These are phyloP conservation scores for Phylloporus arenicola DNA, from an alignment of 768 basidiomycete species.

Conservation along the genomic window DNA sequence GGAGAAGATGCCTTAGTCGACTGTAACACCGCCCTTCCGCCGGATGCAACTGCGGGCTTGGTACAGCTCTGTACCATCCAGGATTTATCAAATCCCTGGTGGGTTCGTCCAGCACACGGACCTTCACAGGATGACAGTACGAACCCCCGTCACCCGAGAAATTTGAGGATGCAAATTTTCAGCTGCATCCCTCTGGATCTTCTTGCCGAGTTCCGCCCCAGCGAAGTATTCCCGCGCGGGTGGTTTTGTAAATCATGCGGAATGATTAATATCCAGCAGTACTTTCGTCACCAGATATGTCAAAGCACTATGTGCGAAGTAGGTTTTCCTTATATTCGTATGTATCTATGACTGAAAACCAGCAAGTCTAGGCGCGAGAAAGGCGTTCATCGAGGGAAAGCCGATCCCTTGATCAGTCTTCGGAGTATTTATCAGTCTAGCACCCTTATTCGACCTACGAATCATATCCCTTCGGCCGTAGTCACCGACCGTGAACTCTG, in stretches of 20 bases:
- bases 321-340: constrained; percentile 2
- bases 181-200: constrained; percentile 30
- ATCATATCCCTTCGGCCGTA: constrained; percentile 16
- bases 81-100: constrained; percentile 18
- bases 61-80: background rate
- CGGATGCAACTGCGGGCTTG: background rate
- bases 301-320: constrained; percentile 38
- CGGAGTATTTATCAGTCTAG: constrained; percentile 16
- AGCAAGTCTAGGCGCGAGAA: constrained; percentile 8
- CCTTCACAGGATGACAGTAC: background rate
- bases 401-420: constrained; percentile 18
- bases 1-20: constrained; percentile 39
- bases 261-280: constrained; percentile 41
- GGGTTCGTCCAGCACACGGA: constrained; percentile 13
- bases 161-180: constrained; percentile 23
- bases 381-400: constrained; percentile 10
- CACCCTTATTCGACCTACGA: constrained; percentile 14
- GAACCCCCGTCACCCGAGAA: constrained; percentile 18
- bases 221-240: constrained; percentile 37
- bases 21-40: background rate
- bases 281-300: constrained; percentile 46
- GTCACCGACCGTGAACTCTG: constrained; percentile 12
- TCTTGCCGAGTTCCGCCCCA: constrained; percentile 26
- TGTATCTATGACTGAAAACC: constrained; percentile 8
- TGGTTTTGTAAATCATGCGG: constrained; percentile 49